Base-by-base conservation (phyloP, 805 yeast species). In the Cyberlindnera euphorbiae region DNA sequence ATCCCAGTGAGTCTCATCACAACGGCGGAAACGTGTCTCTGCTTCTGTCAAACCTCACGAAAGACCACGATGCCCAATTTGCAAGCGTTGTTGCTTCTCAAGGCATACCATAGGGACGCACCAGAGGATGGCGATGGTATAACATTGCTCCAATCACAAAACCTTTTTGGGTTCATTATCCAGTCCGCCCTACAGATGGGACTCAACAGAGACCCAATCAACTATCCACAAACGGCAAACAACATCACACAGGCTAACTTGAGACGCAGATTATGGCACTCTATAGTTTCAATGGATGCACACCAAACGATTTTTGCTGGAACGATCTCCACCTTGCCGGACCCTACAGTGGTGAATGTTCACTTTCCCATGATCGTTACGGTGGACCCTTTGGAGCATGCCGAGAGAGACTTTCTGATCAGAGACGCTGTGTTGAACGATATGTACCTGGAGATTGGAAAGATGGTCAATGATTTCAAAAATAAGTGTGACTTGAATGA, bases 91-190 rank as follows among this genome's bases (percentile, higher is more conserved):
- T 35, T 69, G 23, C 62, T 56, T 30, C 47, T 66, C 12, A 56
- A 67, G 39, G 41, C 60, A 6, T 71, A 71, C 41, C 63, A 48
- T 40, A 59, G 47, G 35, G 58, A 58, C 42, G 58, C 73, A 0
- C 78, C 79, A 0, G 74, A 69, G 41, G 66, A 63, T 41, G 69
- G 69, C 14, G 71, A 67, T 41, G 72, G 69, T 11, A 52, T 60
- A 1, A 66, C 64, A 14, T 58, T 62, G 8, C 52, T 60, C 10
- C 69, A 64, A 27, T 49, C 64, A 0, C 70, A 62, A 29, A 55
- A 57, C 4, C 53, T 60, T 14, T 54, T 58, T 9, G 67, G 65
- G 0, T 46, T 67, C 27, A 49, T 64, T 5, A 40, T 63, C 5
- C 75, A 71, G 36, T 63, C 67, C 59, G 73, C 73, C 0, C 41